A percentile compares a stretch with the other conserved stretches of the same genome.
phyloP scores from a whole-genome alignment of 768 basidiomycete species.

The Termitomyces sp. region DNA sequence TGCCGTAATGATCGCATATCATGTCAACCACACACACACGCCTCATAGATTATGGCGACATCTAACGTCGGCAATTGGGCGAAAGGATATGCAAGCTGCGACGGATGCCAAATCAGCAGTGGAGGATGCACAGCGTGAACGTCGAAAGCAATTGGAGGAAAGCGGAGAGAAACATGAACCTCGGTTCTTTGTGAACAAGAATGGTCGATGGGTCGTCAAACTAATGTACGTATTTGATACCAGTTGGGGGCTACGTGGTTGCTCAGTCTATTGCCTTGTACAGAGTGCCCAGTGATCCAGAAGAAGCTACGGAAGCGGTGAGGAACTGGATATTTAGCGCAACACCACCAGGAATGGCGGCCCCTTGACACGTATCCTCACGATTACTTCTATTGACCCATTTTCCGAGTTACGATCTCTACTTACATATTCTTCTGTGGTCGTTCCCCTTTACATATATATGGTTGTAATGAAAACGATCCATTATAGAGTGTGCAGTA shows the following conservation, averaged over 20 bases:
- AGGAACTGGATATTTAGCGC: constrained; percentile 73
- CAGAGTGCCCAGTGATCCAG: constrained; percentile 69
- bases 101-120: constrained; percentile 86
- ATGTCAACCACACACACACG: background rate
- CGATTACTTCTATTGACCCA: background rate
- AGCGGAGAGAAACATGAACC: constrained; percentile 63
- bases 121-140: constrained; percentile 88
- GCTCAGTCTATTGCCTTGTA: background rate
- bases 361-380: background rate
- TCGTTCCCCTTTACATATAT: background rate
- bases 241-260: background rate
- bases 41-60: constrained; percentile 66
- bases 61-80: constrained; percentile 79
- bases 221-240: constrained; percentile 50
- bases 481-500: background rate
- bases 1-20: background rate
- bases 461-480: background rate
- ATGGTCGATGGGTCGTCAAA: constrained; percentile 82
- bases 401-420: background rate
- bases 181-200: constrained; percentile 71
- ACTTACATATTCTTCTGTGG: background rate
- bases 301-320: constrained; percentile 59
- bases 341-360: background rate
- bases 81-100: constrained; percentile 92
- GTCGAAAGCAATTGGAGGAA: constrained; percentile 69